These are phyloP conservation scores for Amaranthus cruentus DNA, from an alignment of 148 eudicot genomes.

Conservation along the genomic window DNA sequence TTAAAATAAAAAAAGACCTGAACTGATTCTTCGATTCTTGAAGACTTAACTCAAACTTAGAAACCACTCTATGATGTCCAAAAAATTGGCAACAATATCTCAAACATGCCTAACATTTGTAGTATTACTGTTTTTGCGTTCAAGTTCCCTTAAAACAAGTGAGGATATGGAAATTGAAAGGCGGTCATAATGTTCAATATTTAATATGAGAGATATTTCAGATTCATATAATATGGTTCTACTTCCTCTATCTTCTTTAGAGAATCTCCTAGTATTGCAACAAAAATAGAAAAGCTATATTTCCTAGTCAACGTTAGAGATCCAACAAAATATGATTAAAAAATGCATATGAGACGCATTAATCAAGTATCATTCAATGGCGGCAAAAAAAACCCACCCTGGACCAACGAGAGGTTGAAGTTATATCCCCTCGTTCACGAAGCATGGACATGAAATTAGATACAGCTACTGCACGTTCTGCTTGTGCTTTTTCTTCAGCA, in stretches of 20 bases:
- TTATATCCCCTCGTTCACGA: slow-evolving; percentile 57
- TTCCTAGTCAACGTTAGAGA: not conserved
- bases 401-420: slow-evolving; percentile 85
- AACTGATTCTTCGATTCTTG: too few relatives aligned
- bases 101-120: not conserved
- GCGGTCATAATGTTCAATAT: not conserved
- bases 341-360: not conserved
- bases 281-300: not conserved
- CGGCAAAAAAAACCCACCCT: slow-evolving; percentile 48
- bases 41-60: too few relatives aligned
- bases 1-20: too few relatives aligned
- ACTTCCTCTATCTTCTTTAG: not conserved
- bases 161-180: not conserved
- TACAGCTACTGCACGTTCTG: slow-evolving; percentile 57
- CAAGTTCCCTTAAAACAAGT: not conserved
- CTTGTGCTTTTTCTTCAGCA: slow-evolving; percentile 71
- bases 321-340: not conserved
- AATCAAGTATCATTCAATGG: not conserved
- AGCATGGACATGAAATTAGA: slow-evolving; percentile 83
- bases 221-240: not conserved
- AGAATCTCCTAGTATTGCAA: not conserved
- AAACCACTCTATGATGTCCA: not conserved
- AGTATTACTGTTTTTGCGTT: not conserved
- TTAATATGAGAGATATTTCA: not conserved
- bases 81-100: not conserved